These are phyloP conservation scores for Colletotrichum sp. DNA, from an alignment of 2,329 filamentous ascomycete species.

Conservation along the genomic window DNA sequence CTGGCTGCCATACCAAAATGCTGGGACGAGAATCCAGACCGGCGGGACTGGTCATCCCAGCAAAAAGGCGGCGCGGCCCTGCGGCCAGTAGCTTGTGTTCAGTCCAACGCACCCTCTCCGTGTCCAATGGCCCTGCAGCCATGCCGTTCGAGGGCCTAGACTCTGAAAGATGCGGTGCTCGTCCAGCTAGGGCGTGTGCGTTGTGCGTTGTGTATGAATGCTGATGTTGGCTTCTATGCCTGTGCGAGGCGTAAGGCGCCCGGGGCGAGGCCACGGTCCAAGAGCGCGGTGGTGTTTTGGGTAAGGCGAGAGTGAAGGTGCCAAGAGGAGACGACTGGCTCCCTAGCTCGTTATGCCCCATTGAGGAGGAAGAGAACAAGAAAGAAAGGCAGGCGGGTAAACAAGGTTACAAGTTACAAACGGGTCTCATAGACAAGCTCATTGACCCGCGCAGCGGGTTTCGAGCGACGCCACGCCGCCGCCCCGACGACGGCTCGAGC, in stretches of 20 bases:
- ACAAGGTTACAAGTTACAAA: neutral
- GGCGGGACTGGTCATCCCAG: neutral
- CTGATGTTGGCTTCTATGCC: neutral
- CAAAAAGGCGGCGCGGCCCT: neutral
- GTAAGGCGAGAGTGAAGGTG: neutral
- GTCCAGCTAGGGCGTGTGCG: neutral
- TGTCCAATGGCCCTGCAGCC: neutral
- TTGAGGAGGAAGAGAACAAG: neutral
- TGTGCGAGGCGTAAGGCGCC: neutral
- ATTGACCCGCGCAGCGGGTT: conserved; percentile 17
- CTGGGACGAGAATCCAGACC: neutral
- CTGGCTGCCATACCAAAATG: neutral
- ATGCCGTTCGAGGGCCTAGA: neutral
- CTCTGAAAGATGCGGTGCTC: neutral
- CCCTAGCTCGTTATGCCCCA: neutral
- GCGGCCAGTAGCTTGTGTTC: neutral
- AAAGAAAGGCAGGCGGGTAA: neutral
- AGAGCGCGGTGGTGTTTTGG: neutral
- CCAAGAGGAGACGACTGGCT: neutral
- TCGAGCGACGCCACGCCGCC: conserved; percentile 17
- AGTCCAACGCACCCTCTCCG: neutral
- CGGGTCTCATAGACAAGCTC: neutral
- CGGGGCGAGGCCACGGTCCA: neutral
- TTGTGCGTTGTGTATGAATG: neutral
- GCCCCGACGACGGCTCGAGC: neutral